Percentiles rank a stretch among this genome's conserved stretches.
phyloP scores from a whole-genome alignment of 2,329 filamentous ascomycete species.

The Fusarium proliferatum region DNA sequence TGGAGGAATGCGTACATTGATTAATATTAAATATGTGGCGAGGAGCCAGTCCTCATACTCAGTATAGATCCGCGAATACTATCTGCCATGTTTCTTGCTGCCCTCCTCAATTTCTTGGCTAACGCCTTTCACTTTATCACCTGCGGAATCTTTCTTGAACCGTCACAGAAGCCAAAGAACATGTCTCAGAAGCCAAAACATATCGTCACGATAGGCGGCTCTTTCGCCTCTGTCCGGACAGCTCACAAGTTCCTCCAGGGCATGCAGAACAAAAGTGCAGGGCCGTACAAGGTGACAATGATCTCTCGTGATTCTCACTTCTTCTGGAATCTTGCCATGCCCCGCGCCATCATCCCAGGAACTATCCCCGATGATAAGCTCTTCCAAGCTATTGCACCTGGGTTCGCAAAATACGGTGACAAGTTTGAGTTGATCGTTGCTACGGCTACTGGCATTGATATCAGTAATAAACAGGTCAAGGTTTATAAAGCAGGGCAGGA shows the following conservation, averaged over 20 bases:
- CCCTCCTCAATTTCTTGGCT: background rate
- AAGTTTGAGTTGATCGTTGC: background rate
- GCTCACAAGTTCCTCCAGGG: background rate
- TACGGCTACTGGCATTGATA: background rate
- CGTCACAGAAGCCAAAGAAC: background rate
- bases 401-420: background rate
- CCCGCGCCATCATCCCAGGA: background rate
- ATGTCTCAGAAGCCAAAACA: conserved; percentile 3
- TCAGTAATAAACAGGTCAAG: background rate
- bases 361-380: background rate
- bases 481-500: background rate
- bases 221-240: background rate
- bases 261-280: background rate
- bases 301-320: background rate
- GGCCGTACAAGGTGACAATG: background rate
- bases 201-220: background rate
- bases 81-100: background rate
- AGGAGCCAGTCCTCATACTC: rapidly evolving
- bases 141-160: background rate
- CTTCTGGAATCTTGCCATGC: background rate
- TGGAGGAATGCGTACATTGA: background rate
- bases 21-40: background rate
- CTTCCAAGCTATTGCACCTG: background rate
- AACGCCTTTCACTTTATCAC: background rate
- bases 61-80: rapidly evolving